Evolutionary conservation across 257 asterid genomes (phyloP), one percentile per base, ranked within the genome.

Genomic region (Nicotiana benthamiana): DNA sequence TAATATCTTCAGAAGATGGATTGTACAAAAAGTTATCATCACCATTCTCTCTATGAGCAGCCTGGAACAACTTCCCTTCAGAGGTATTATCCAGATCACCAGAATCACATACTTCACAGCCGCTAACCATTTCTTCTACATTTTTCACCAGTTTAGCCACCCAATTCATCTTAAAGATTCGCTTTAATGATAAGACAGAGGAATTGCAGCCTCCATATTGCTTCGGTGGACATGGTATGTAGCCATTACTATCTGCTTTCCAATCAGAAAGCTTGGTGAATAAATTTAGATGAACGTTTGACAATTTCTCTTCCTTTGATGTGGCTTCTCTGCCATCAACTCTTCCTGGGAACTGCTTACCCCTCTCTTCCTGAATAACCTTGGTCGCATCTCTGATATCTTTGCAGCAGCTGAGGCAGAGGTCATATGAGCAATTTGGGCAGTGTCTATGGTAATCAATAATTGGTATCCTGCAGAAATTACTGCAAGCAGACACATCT

Each of bases 91-190:
- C 90, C 59, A 88, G 70, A 79, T 74, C 80, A 72, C 86, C 87
- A 82, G 85, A 83, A 85, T 74, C 89, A 85, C 60, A 43, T 76
- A 90, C 81, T 85, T 83, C 87, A 81, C 99, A 94, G 77, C 98
- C 97, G 83, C 83, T 86, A 79, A 94, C 99, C 98, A 96, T 94
- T 91, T 96, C 99, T 88, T 90, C 97, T 27, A 90, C 98, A 86
- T 92, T 92, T 90, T 92, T 96, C 83, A 91, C 91, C 80, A 96
- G 88, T 83, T 92, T 94, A 66, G 97, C 97, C 62, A 96, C 98
- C 99, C 99, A 96, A 83, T 92, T 94, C 97, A 96, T 92, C 88
- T 96, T 96, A 87, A 96, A 96, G 87, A 94, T 96, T 78, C 99
- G 97, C 83, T 87, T 92, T 75, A 94, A 88, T 79, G 86, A 87